Percentiles rank a stretch among this genome's conserved stretches.
phyloP scores from a whole-genome alignment of 768 basidiomycete species.

The Royoungia palumana region DNA sequence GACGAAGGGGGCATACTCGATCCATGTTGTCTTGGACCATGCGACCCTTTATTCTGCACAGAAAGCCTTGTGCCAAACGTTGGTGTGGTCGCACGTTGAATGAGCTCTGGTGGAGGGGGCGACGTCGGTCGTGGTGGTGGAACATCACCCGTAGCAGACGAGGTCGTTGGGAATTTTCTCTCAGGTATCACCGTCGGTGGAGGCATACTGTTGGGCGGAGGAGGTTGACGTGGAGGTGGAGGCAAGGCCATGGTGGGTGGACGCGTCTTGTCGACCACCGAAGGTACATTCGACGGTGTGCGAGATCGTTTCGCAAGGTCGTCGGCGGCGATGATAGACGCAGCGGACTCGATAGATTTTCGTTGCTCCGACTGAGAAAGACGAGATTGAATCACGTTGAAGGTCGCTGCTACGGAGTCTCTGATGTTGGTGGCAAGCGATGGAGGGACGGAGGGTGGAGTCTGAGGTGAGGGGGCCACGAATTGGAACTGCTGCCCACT shows the following conservation, averaged over 20 bases:
- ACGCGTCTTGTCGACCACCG: constrained; percentile 67
- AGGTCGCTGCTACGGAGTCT: constrained; percentile 46
- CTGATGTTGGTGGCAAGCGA: constrained; percentile 42
- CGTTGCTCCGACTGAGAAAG: constrained; percentile 58
- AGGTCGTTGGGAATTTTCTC: constrained; percentile 44
- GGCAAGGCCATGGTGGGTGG: constrained; percentile 85
- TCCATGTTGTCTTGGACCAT: constrained; percentile 58
- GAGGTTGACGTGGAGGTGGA: constrained; percentile 73
- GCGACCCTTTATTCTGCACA: constrained; percentile 48
- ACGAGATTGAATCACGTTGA: constrained; percentile 46
- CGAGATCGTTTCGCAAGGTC: constrained; percentile 53
- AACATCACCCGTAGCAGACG: constrained; percentile 47
- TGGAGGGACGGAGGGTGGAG: constrained; percentile 27
- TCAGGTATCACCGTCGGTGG: constrained; percentile 80
- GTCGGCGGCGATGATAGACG: constrained; percentile 47
- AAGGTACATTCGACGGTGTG: constrained; percentile 54
- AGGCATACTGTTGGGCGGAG: constrained; percentile 66
- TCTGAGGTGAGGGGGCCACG: constrained; percentile 46
- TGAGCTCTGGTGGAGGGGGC: constrained; percentile 88
- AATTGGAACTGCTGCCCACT: constrained; percentile 60
- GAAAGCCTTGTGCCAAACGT: constrained; percentile 65
- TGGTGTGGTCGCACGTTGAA: constrained; percentile 88
- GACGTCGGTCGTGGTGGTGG: constrained; percentile 89
- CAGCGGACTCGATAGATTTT: constrained; percentile 68
- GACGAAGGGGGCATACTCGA: constrained; percentile 72